Evolutionary conservation across 371 early-diverging fungal genomes (phyloP).

Genomic region (Blyttiomyces sp.): DNA sequence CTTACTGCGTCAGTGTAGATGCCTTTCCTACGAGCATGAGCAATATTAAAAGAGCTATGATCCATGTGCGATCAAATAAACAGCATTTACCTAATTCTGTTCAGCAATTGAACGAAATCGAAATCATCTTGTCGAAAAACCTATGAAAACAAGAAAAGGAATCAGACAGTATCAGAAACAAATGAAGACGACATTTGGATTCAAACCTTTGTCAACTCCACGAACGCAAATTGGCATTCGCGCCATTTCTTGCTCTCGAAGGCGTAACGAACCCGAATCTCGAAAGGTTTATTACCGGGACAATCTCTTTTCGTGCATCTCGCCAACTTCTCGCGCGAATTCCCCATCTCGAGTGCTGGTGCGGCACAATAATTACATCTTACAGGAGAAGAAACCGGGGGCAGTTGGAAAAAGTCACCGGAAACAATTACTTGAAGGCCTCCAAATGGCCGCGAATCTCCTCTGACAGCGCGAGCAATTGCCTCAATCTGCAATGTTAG

Average conservation of each 20-base stretch:
- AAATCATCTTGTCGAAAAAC: constrained; percentile 42
- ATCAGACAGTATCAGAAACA: not conserved
- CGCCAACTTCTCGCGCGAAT: constrained; percentile 2
- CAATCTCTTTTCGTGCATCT: not conserved
- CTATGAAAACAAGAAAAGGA: not conserved
- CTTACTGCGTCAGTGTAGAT: not conserved
- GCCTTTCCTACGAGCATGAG: too few species aligned
- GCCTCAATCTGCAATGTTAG: constrained; percentile 11
- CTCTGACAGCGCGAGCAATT: not conserved
- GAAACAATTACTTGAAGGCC: constrained; percentile 50
- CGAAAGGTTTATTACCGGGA: not conserved
- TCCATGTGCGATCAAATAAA: too few species aligned
- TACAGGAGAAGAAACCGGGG: constrained; percentile 38
- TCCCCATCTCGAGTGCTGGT: not conserved
- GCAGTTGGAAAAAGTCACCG: constrained; percentile 60
- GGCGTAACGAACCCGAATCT: constrained; percentile 15
- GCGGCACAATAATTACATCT: not conserved
- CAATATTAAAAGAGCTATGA: too few species aligned
- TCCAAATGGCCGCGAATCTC: constrained; percentile 47
- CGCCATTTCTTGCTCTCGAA: constrained; percentile 36
- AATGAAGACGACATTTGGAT: not conserved
- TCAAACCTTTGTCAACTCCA: constrained; percentile 27
- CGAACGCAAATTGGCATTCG: constrained; percentile 7
- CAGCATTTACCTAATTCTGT: constrained; percentile 33
- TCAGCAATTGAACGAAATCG: constrained; percentile 32